These are phyloP conservation scores for Russula sp. DNA, from an alignment of 768 basidiomycete genomes.

Conservation along the genomic window DNA sequence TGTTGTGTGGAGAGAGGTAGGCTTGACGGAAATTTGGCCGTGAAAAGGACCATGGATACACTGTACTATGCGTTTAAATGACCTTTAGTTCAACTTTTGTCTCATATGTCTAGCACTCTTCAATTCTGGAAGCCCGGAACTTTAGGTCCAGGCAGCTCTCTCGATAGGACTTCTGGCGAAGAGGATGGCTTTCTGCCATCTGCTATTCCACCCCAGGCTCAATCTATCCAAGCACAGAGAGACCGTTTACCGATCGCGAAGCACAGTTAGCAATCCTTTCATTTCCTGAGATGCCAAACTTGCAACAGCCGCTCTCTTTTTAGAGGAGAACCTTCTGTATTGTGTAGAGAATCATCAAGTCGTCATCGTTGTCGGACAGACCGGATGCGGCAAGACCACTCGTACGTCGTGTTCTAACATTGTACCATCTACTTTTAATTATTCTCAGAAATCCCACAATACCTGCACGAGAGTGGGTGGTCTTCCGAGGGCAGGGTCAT, in stretches of 20 bases:
- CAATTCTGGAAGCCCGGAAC: constrained; percentile 92
- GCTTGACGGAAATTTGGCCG: too few relatives aligned
- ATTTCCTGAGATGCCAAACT: not conserved
- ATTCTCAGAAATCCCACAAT: constrained; percentile 83
- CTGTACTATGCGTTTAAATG: not conserved
- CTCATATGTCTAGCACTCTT: constrained; percentile 38
- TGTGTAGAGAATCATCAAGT: constrained; percentile 80
- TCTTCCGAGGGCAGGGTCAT: constrained; percentile 73
- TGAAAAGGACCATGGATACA: too few relatives aligned
- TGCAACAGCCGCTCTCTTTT: not conserved
- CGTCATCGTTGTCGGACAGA: constrained; percentile 87
- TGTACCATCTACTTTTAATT: not conserved
- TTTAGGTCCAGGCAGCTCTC: constrained; percentile 71
- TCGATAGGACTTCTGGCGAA: constrained; percentile 74
- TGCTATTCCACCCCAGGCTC: constrained; percentile 43
- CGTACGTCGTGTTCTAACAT: constrained; percentile 45
- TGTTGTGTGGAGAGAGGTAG: too few relatives aligned
- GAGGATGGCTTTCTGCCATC: constrained; percentile 70
- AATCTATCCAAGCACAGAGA: constrained; percentile 68
- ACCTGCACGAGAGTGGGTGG: constrained; percentile 91
- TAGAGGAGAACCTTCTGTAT: constrained; percentile 75
- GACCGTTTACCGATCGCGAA: constrained; percentile 85
- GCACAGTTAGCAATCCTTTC: constrained; percentile 50
- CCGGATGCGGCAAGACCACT: constrained; percentile 96
- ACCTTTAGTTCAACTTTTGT: not conserved